A percentile compares a stretch with the other conserved stretches of the same genome.
Evolutionary conservation across 148 eudicot species (phyloP).

Genomic region (Spergularia bocconei): DNA sequence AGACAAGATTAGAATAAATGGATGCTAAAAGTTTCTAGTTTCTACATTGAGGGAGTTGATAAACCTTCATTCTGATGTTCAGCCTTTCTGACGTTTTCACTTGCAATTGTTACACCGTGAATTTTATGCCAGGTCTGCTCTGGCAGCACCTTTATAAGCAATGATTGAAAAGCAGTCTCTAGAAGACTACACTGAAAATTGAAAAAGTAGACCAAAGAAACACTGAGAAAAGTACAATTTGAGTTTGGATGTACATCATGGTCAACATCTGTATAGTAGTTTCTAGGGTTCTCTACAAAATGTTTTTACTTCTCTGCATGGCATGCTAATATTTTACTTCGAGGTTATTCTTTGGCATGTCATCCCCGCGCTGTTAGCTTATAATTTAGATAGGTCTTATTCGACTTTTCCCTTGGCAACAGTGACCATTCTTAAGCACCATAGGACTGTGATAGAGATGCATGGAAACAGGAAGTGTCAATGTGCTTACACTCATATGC

Average conservation of each 20-base stretch:
- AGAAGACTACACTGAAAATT: slow-evolving; percentile 23
- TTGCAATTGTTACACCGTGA: not conserved
- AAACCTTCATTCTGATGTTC: slow-evolving; percentile 37
- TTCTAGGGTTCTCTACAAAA: slow-evolving; percentile 15
- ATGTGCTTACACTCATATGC: not conserved
- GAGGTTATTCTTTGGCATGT: slow-evolving; percentile 5
- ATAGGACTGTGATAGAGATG: slow-evolving; percentile 1
- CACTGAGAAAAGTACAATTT: slow-evolving; percentile 27
- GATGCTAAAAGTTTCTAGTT: not conserved
- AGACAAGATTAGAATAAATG: slow-evolving; percentile 16
- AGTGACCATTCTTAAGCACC: not conserved
- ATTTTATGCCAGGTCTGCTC: slow-evolving; percentile 8
- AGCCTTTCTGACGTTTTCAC: slow-evolving; percentile 13
- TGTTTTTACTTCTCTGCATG: not conserved
- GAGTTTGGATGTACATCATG: slow-evolving; percentile 16
- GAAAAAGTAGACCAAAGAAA: slow-evolving; percentile 12
- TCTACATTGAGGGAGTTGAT: slow-evolving; percentile 15
- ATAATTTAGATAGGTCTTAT: not conserved
- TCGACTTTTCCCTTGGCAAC: not conserved
- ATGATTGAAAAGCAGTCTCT: slow-evolving; percentile 10
- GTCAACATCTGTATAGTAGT: slow-evolving; percentile 20
- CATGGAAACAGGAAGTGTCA: not conserved
- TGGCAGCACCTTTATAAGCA: slow-evolving; percentile 8
- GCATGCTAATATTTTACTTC: not conserved
- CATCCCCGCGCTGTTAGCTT: not conserved